Conservation (phyloP, 768 basidiomycete species). For the Boletus speciosus region DNA sequence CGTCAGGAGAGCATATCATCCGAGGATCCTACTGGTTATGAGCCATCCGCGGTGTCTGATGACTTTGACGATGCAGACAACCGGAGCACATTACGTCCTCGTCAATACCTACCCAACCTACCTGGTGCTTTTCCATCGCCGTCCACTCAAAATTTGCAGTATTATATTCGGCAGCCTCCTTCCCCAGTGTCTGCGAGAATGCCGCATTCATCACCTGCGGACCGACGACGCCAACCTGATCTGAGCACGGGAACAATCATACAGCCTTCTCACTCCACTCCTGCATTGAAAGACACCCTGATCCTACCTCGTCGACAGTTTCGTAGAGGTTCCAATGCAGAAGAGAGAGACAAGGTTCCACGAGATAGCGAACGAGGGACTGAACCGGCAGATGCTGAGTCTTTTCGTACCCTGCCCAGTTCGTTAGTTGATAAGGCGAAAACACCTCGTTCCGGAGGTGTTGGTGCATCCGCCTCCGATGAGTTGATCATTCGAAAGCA, state of each 20-base stretch:
- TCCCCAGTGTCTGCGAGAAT: constrained; percentile 32
- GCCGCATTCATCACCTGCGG: constrained; percentile 19
- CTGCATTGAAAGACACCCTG: constrained; percentile 32
- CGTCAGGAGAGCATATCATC: constrained; percentile 73
- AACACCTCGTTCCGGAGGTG: constrained; percentile 12
- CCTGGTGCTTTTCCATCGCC: constrained; percentile 26
- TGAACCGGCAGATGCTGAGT: constrained; percentile 19
- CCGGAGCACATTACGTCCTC: constrained; percentile 45
- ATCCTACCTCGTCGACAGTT: constrained; percentile 22
- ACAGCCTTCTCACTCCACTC: constrained; percentile 27
- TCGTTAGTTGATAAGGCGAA: constrained; percentile 17
- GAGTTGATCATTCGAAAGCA: constrained; percentile 19
- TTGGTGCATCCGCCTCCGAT: constrained; percentile 20
- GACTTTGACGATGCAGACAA: constrained; percentile 59
- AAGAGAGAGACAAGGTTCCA: constrained; percentile 20
- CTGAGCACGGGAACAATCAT: constrained; percentile 16
- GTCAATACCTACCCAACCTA: constrained; percentile 29
- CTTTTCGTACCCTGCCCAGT: constrained; percentile 14
- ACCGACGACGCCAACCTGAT: constrained; percentile 29
- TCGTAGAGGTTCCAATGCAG: constrained; percentile 28
- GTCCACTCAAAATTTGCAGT: constrained; percentile 41
- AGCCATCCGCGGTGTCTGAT: constrained; percentile 50
- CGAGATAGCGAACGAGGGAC: constrained; percentile 25
- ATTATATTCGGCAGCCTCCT: constrained; percentile 37
- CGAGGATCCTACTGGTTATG: constrained; percentile 61